Base-by-base conservation (phyloP, 495 filamentous ascomycete species). In the Platismatia glauca region DNA sequence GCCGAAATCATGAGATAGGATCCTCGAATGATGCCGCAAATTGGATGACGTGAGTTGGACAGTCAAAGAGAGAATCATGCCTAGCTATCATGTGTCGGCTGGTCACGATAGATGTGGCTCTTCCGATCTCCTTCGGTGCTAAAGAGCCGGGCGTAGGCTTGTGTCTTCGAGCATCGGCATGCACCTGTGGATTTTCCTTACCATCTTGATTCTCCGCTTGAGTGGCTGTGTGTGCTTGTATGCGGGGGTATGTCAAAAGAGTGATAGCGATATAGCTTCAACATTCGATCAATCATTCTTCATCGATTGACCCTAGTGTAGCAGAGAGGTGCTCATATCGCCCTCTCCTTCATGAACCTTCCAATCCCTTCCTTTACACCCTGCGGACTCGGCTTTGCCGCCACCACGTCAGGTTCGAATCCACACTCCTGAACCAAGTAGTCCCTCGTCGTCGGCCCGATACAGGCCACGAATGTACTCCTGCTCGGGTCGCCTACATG, bases 1-100 rank as follows among this genome's bases (percentile, higher is more conserved):
- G 84, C 96, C 74, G 94, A 98, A 77, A 97, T 98, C 67, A 98
- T 98, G 94, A 87, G 95, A 78, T 98, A 90, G 70, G 68, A 24
- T 46, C 9, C 29, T 33, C 5, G 33, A 7, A 44, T 34, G 22
- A 16, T 16, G 37, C 18, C 9, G 24, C 27, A 31, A 43, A 22
- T 62, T 18, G 50, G 46, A 44, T 52, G 52, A 46, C 31, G 18
- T 62, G 41, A 50, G 48, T 48, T 63, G 55, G 61, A 57, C 34
- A 63, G n/a, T 33, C 2, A 20, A 41, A 55, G 24, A 52, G 12
- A 44, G 2, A 18, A 52, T 57, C 39, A 58, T 63, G 55, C 20
- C 53, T 57, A 39, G 39, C 34, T 50, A 20, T 56, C 44, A 50
- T 12, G 37, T 58, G 43, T 63, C 61, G 61, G 55, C 61, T 63